Percentiles rank a stretch among this genome's conserved stretches.
These are phyloP conservation scores for Fraxinus albicans DNA, from an alignment of 305 asterid genomes.

Conservation along the genomic window DNA sequence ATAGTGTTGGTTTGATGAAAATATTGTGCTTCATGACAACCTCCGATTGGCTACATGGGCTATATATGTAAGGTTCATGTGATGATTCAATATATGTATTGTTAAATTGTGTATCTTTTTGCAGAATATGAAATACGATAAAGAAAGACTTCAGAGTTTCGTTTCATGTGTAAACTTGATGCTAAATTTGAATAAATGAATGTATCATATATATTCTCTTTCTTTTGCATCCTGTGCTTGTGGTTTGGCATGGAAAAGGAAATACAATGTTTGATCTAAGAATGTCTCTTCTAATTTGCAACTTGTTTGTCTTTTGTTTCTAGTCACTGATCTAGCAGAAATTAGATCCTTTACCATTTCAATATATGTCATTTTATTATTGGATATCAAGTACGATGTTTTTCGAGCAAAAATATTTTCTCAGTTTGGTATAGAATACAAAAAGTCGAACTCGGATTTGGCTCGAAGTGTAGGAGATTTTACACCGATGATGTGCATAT, in stretches of 20 bases:
- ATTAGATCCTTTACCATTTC: not conserved
- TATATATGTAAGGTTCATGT: constrained; percentile 25
- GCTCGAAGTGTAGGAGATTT: not conserved
- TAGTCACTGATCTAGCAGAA: not conserved
- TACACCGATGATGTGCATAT: too few relatives aligned
- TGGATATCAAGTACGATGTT: not conserved
- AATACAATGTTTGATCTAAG: not conserved
- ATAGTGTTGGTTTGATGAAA: constrained; percentile 28
- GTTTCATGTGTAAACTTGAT: constrained; percentile 23
- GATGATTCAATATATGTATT: constrained; percentile 15
- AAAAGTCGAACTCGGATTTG: not conserved
- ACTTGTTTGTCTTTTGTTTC: not conserved
- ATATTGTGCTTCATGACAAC: not conserved
- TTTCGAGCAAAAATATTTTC: not conserved
- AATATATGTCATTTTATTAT: not conserved
- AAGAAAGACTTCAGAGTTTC: constrained; percentile 15
- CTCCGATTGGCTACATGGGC: constrained; percentile 15
- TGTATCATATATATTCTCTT: constrained; percentile 14
- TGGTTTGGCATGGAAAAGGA: not conserved
- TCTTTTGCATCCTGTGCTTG: not conserved
- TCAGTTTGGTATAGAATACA: not conserved
- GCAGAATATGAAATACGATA: constrained; percentile 18
- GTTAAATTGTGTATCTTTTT: constrained; percentile 5
- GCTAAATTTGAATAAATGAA: constrained; percentile 15
- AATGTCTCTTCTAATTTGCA: not conserved